Conservation (phyloP, 306 rosid species). For the Phaseolus lunatus region DNA sequence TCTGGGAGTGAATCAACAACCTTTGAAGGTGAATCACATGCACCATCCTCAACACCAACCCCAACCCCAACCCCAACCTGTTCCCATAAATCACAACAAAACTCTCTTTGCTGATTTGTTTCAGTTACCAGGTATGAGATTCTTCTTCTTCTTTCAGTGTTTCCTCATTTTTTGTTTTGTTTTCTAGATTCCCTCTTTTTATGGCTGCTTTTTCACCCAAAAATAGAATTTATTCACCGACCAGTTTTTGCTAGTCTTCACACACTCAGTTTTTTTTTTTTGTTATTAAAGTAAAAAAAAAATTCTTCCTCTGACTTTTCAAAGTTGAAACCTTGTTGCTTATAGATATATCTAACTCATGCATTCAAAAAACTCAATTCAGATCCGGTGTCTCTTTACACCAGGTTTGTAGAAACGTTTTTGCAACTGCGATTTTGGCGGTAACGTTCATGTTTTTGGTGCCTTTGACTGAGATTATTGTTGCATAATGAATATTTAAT, state of each 20-base stretch:
- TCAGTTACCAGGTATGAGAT: constrained; percentile 51
- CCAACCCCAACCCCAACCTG: not conserved
- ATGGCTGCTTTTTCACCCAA: not conserved
- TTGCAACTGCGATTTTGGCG: not conserved
- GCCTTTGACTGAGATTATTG: not conserved
- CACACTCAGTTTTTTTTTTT: not conserved
- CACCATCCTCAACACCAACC: constrained; percentile 41
- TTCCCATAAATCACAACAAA: constrained; percentile 42
- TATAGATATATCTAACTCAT: constrained; percentile 1
- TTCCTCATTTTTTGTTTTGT: not conserved
- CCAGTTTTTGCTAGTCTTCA: not conserved
- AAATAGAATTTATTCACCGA: not conserved
- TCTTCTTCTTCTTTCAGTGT: not conserved
- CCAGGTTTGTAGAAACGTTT: not conserved
- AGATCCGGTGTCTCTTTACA: constrained; percentile 8
- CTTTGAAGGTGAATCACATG: constrained; percentile 43
- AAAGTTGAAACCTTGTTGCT: not conserved
- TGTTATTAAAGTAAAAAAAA: not conserved
- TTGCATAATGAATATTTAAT: not conserved
- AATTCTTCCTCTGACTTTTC: not conserved
- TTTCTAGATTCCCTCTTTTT: not conserved
- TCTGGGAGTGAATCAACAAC: constrained; percentile 46
- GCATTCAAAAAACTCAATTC: not conserved
- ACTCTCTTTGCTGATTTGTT: constrained; percentile 51
- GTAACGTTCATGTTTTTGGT: not conserved